Percentiles rank a stretch among this genome's conserved stretches.
Conservation (phyloP, 2,329 filamentous ascomycete species). For the Aspergillus ochraceus region DNA sequence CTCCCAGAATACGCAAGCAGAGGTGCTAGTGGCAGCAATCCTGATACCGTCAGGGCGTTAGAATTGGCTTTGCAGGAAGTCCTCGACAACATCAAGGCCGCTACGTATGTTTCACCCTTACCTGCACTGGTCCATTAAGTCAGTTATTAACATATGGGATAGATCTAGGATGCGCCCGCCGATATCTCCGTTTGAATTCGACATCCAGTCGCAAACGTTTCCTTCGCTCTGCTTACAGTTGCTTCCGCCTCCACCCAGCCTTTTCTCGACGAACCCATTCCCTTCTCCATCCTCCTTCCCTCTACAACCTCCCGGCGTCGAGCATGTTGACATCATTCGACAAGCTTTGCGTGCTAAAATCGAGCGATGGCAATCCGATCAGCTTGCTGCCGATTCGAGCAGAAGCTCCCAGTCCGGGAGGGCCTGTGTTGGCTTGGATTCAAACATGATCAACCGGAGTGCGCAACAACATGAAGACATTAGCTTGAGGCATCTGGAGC, state of each 20-base stretch:
- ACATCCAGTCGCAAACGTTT: slow-evolving; percentile 81
- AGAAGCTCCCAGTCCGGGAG: slow-evolving; percentile 48
- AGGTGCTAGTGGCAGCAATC: slow-evolving; percentile 65
- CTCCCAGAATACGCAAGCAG: slow-evolving; percentile 59
- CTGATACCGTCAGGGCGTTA: slow-evolving; percentile 79
- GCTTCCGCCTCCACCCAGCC: slow-evolving; percentile 74
- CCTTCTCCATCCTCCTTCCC: slow-evolving; percentile 79
- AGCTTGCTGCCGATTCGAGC: slow-evolving; percentile 30
- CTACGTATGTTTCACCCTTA: slow-evolving; percentile 61
- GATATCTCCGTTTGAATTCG: slow-evolving; percentile 68
- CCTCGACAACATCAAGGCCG: slow-evolving; percentile 76
- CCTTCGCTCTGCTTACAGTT: slow-evolving; percentile 80
- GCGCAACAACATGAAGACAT: slow-evolving; percentile 66
- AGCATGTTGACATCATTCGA: slow-evolving; percentile 72
- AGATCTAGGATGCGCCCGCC: slow-evolving; percentile 47
- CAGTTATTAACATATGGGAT: slow-evolving; percentile 7
- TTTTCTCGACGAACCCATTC: slow-evolving; percentile 79
- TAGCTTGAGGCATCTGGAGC: slow-evolving; percentile 72
- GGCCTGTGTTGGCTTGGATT: slow-evolving; percentile 30
- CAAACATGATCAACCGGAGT: slow-evolving; percentile 42
- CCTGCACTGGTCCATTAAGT: background rate
- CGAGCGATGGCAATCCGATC: slow-evolving; percentile 60
- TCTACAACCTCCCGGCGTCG: slow-evolving; percentile 69
- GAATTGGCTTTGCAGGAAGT: slow-evolving; percentile 84
- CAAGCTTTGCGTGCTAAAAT: slow-evolving; percentile 68